phyloP scores from a whole-genome alignment of 352 stramenopile species.

The Peronospora belbahrii region DNA sequence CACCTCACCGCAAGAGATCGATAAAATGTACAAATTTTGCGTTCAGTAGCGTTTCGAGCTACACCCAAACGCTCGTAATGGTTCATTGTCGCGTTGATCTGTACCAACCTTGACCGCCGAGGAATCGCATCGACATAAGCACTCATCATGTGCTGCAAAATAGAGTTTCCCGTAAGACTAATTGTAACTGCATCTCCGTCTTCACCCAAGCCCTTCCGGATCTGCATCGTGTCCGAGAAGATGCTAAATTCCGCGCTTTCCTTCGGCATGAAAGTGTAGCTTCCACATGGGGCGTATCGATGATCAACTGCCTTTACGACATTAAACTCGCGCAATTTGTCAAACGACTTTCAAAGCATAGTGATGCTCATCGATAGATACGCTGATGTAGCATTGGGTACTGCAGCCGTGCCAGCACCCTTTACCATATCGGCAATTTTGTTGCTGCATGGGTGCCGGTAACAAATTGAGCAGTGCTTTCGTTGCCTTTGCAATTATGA shows the following conservation, averaged over 20 bases:
- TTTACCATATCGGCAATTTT: conserved; percentile 27
- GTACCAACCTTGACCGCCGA: conserved; percentile 59
- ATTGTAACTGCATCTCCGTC: conserved; percentile 37
- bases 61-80: conserved; percentile 75
- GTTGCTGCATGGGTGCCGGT: conserved; percentile 54
- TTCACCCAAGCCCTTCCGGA: conserved; percentile 41
- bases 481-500: conserved; percentile 74
- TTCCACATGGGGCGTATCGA: conserved; percentile 64
- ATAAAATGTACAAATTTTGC: conserved; percentile 69
- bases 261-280: conserved; percentile 67
- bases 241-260: conserved; percentile 43
- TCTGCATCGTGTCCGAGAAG: conserved; percentile 31
- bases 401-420: conserved; percentile 10
- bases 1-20: conserved; percentile 65
- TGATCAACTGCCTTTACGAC: conserved; percentile 60
- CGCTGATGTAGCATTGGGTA: conserved; percentile 44
- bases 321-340: conserved; percentile 68
- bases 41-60: conserved; percentile 42
- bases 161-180: conserved; percentile 56
- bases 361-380: conserved; percentile 75
- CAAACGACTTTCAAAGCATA: conserved; percentile 67
- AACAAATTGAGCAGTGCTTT: conserved; percentile 60
- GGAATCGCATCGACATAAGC: conserved; percentile 67
- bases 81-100: conserved; percentile 79
- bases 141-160: conserved; percentile 76